Base-by-base conservation (phyloP, 345 rosid species). In the Cardiospermum halicacabum region DNA sequence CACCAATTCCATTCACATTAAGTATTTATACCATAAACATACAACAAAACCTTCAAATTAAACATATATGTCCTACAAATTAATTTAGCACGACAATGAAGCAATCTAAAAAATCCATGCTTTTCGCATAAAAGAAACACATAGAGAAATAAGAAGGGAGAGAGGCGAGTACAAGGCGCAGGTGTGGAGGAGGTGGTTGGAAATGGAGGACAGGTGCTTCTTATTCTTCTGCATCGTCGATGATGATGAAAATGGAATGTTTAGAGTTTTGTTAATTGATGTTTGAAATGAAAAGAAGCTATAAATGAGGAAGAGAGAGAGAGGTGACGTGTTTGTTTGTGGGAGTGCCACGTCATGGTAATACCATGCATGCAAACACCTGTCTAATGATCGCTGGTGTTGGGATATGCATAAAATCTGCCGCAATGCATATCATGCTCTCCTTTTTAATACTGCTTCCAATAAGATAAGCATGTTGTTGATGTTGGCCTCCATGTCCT, bases 181-280 rank as follows among this genome's bases (percentile, higher is more conserved):
- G 74, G 65, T 72, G 24, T 62, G 75, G 50, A 91, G 80, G 64
- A 91, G 81, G 74, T 77, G 83, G 71, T 74, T 82, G 15, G 97
- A 96, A 69, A 83, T 65, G 91, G 96, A 77, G 74, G 97, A 94
- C 16, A 84, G 78, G 62, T 83, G 89, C 86, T 91, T 89, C 86
- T 68, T n/a, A n/a, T n/a, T 85, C 65, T 62, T 75, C 67, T 5
- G 73, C 75, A 58, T 68, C 66, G 55, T 39, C 11, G 22, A 70
- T 15, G 28, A 4, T 58, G 19, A 2, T 12, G 10, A 25, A 18
- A 21, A 16, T 2, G 60, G 60, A 31, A 30, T 39, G 43, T 0
- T 39, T 34, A 3, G 15, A 39, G 13, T 26, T 10, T 2, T 36
- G 13, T 47, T 47, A 34, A 56, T 0, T 45, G 19, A 19, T 13